Evolutionary conservation across 2,329 filamentous ascomycete genomes (phyloP).

Genomic region (Ilyonectria robusta): DNA sequence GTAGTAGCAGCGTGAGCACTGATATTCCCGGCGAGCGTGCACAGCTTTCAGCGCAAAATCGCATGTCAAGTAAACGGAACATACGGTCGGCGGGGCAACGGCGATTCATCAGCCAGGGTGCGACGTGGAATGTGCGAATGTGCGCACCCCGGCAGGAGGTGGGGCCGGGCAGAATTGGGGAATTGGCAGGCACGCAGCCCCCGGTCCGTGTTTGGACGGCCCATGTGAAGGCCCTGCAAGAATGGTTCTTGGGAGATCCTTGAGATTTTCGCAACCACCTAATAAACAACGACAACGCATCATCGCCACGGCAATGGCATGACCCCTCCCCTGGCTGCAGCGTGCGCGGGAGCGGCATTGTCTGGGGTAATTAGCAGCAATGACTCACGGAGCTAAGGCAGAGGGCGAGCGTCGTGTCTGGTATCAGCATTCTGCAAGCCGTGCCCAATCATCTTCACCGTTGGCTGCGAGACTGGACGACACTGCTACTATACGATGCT

Average conservation of each 20-base stretch:
- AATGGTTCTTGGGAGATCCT: constrained; percentile 11
- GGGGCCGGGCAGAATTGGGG: background rate
- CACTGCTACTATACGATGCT: constrained; percentile 9
- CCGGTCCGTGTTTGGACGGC: background rate
- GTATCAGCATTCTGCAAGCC: background rate
- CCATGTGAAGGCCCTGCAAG: background rate
- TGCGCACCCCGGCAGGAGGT: background rate
- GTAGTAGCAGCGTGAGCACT: constrained; percentile 9
- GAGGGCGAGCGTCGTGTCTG: constrained; percentile 6
- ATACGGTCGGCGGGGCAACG: constrained; percentile 47
- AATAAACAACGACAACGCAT: constrained; percentile 37
- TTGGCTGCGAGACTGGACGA: background rate
- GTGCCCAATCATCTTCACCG: constrained; percentile 18
- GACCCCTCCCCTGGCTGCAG: constrained; percentile 26
- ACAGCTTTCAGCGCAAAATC: constrained; percentile 12
- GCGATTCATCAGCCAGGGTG: background rate
- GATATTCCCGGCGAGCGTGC: constrained; percentile 17
- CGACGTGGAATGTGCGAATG: background rate
- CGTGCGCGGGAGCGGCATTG: constrained; percentile 17
- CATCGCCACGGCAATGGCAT: constrained; percentile 45
- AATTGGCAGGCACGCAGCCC: background rate
- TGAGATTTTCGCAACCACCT: background rate
- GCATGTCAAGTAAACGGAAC: constrained; percentile 40
- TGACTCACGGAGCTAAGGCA: constrained; percentile 22
- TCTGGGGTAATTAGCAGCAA: constrained; percentile 26